Percentiles rank a stretch among this genome's conserved stretches.
Evolutionary conservation across 1,284 basidiomycete species (phyloP).

Genomic region (Acaromyces ingoldii): DNA sequence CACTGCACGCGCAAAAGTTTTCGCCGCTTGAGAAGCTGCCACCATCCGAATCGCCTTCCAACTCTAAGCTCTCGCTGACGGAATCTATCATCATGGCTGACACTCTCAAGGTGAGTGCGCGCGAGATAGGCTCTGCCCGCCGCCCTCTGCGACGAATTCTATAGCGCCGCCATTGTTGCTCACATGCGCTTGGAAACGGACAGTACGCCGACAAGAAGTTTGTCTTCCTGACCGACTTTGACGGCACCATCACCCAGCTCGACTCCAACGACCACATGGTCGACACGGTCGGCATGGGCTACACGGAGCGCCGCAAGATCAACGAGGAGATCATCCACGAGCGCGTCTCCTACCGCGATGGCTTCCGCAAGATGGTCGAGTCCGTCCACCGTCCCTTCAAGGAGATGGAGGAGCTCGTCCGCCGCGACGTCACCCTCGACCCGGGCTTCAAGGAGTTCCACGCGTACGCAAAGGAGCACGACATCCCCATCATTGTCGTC

Average conservation of each 20-base stretch:
- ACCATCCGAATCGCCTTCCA: no score
- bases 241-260: slow-evolving; percentile 17
- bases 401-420: slow-evolving; percentile 47
- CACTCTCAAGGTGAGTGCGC: no score
- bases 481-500: slow-evolving; percentile 49
- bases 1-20: no score
- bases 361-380: slow-evolving; percentile 48
- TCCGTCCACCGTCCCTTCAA: slow-evolving; percentile 43
- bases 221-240: slow-evolving; percentile 50
- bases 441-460: slow-evolving; percentile 52
- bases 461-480: slow-evolving; percentile 44
- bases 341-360: slow-evolving; percentile 45
- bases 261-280: slow-evolving; percentile 52
- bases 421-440: slow-evolving; percentile 23
- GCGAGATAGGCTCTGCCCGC: no score
- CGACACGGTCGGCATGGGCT: slow-evolving; percentile 49
- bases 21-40: no score
- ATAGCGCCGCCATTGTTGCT: no score
- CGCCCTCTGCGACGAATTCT: no score
- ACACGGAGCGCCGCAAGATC: slow-evolving; percentile 49
- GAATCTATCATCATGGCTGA: no score
- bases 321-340: slow-evolving; percentile 49
- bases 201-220: slow-evolving; percentile 45
- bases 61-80: no score
- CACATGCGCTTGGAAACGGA: no score